phyloP scores from a whole-genome alignment of 2,329 filamentous ascomycete genomes.

The Calonectria montana region DNA sequence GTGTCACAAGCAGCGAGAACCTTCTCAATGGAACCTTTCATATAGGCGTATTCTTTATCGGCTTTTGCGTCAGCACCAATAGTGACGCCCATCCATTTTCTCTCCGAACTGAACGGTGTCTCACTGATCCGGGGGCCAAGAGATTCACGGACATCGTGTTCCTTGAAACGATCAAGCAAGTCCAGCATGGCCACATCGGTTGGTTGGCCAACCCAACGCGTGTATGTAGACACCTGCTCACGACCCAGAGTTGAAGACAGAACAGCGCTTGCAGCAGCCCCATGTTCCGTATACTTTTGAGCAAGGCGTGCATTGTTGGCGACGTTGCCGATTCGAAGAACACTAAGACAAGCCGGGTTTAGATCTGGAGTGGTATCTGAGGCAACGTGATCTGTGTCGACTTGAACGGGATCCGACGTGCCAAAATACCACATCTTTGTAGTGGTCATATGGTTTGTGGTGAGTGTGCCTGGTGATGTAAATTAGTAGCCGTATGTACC shows the following conservation, averaged over 20 bases:
- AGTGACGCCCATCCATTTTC: slow-evolving; percentile 99
- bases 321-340: slow-evolving; percentile 93
- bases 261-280: slow-evolving; percentile 77
- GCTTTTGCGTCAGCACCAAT: slow-evolving; percentile 71
- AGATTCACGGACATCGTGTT: slow-evolving; percentile 89
- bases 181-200: slow-evolving; percentile 98
- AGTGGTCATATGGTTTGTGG: slow-evolving; percentile 98
- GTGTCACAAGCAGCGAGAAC: slow-evolving; percentile 89
- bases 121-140: slow-evolving; percentile 86
- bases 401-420: slow-evolving; percentile 62
- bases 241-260: slow-evolving; percentile 83
- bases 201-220: slow-evolving; percentile 95
- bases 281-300: slow-evolving; percentile 75
- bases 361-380: slow-evolving; percentile 64
- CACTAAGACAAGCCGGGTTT: slow-evolving; percentile 80
- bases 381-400: slow-evolving; percentile 66
- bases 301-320: slow-evolving; percentile 93
- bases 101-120: slow-evolving; percentile 94
- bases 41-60: slow-evolving; percentile 86
- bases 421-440: slow-evolving; percentile 98
- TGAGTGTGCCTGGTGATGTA: slow-evolving; percentile 77
- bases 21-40: slow-evolving; percentile 94
- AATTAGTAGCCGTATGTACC: slow-evolving; percentile 27
- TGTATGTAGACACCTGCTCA: slow-evolving; percentile 72
- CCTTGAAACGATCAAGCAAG: slow-evolving; percentile 88